Evolutionary conservation across 2,329 filamentous ascomycete species (phyloP), one percentile per base, ranked within the genome.

Genomic region (Beauveria sp.): DNA sequence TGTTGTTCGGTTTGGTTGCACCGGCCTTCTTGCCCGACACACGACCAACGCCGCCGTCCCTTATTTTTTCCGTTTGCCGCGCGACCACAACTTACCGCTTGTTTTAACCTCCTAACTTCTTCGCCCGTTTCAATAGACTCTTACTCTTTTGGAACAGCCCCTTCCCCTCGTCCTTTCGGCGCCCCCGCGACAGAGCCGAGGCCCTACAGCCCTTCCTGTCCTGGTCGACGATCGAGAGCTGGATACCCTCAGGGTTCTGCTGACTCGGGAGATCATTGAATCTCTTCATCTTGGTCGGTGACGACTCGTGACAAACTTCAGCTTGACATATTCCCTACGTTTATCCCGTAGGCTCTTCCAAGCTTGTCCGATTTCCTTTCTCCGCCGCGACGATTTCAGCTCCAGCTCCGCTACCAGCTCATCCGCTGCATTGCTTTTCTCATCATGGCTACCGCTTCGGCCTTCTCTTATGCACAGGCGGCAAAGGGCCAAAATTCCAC

Each of bases 401-500:
- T n/a, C 49, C 24, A 38, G 34, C 34, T 38, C 34, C 34, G 34
- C 14, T 38, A 38, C 31, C 66, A 66, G 67, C 48, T 65, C 67
- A 60, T 62, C 67, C 56, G 69, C 67, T 62, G 67, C 67, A 62
- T 16, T 22, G 14, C 10, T 34, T 31, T 45, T 69, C 66, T 73
- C 63, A 85, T 74, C 63, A 85, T 85, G 83, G 82, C 82, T 66
- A 74, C 75, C 63, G 69, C 83, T 65, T 80, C 85, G 64, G 80
- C 85, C 40, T 96, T 97, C 74, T 97, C 93, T 64, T 98, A 98
- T 76, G 93, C 93, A 70, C 92, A 96, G 82, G 93, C 93, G 72
- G 93, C 93, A 64, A 95, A 95, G 76, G 91, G 93, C 61, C 71
- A 60, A 45, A 52, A 53, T 40, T 45, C 57, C 49, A 53, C 20